Conservation (phyloP, 192 early-diverging fungal species). For the Hyaloraphidium curvatum region DNA sequence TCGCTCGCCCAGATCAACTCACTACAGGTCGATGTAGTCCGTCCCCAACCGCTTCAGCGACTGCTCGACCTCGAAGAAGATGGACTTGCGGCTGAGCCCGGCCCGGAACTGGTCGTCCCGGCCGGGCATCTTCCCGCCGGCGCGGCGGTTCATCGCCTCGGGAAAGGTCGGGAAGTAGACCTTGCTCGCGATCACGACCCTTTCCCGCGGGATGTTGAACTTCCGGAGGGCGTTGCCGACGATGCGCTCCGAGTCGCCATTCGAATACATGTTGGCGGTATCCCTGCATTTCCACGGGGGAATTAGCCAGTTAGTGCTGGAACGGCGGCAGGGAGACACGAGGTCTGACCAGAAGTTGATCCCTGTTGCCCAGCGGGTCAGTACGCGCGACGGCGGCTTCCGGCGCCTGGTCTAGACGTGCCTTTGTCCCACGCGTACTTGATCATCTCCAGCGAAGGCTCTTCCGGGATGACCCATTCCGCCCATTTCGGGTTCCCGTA, state of each 20-base stretch:
- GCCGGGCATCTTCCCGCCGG: background rate
- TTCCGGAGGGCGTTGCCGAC: constrained; percentile 29
- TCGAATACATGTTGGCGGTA: constrained; percentile 33
- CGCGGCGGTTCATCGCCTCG: background rate
- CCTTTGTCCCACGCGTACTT: constrained; percentile 24
- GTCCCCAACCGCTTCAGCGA: constrained; percentile 14
- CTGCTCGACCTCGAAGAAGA: constrained; percentile 11
- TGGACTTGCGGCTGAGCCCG: constrained; percentile 12
- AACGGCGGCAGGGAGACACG: background rate
- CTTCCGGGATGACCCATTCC: constrained; percentile 15
- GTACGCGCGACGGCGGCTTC: too few relatives aligned
- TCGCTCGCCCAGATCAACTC: constrained; percentile 23
- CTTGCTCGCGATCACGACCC: constrained; percentile 38
- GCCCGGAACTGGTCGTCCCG: constrained; percentile 4
- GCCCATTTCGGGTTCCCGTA: constrained; percentile 18
- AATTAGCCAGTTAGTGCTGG: constrained; percentile 25
- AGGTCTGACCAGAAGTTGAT: constrained; percentile 7
- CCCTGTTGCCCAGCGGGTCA: background rate
- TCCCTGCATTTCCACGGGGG: constrained; percentile 5
- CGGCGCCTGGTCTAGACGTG: background rate
- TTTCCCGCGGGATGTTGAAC: constrained; percentile 28
- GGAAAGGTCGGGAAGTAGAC: background rate
- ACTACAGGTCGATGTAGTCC: constrained; percentile 33
- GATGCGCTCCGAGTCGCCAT: constrained; percentile 32
- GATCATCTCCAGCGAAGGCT: constrained; percentile 19